Evolutionary conservation across 805 yeast species (phyloP), one percentile per base, ranked within the genome.

Genomic region (Wickerhamomyces strasburgensis): DNA sequence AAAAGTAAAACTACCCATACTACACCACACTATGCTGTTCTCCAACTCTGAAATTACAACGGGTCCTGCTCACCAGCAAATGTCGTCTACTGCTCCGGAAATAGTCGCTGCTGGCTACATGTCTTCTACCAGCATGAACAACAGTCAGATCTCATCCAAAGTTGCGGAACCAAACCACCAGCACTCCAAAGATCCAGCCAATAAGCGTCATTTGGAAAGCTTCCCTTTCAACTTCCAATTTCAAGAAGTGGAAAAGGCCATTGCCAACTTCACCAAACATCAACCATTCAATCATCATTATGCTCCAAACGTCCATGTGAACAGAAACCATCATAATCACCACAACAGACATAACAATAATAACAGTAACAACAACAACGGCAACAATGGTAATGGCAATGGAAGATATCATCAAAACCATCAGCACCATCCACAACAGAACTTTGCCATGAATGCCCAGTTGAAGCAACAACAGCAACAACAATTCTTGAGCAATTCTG

Each of bases 251-350:
- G 60, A 55, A 27, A 52, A 48, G 31, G 60, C 60, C 16, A 48
- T 55, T 11, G 33, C 57, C 0, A 55, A 55, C 33, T 52, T 47
- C 39, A 52, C 54, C 21, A 55, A 55, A 34, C 58, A 54, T 33
- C 58, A 55, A 35, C 57, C 49, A 13, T 54, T 51, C 44, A 54
- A 50, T 35, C 58, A 53, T 27, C 58, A 54, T 38, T 55, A 55
- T 36, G 56, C 58, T 14, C 60, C 59, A 29, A 54, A 54, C 35
- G 52, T 54, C 13, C 48, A 48, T 33, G 29, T 46, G 18, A 47
- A 44, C 28, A 46, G 47, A 40, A 46, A 33, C 29, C 29, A 38
- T 25, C 34, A 38, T 24, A 34, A 35, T 27, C 25, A 39, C 30
- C 36, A 34, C 38, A 38, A 35, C 31, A 29, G 36, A 9, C 28